Base-by-base conservation (phyloP, 1,139 yeast species). In the Kodamaea alishanica region DNA sequence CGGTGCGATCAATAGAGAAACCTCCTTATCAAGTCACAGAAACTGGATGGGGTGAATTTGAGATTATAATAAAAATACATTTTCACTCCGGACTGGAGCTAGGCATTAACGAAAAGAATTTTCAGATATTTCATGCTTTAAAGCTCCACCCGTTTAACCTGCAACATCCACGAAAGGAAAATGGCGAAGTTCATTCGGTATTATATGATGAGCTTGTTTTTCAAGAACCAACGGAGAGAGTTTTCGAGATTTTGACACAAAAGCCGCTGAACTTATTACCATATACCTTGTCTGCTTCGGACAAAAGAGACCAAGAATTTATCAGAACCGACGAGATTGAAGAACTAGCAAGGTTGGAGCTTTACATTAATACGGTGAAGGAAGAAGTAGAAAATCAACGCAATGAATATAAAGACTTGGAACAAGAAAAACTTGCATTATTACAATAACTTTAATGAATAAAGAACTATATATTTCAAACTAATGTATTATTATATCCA, bases 21-120 rank as follows among this genome's bases (percentile, higher is more conserved):
- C 97, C 97, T 2, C 98, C 98, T 0, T 92, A 85, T 54, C 95
- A 90, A 58, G 90, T 92, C 9, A 86, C 96, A 1, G 99, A 94
- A 56, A 87, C 97, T 0, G 99, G 99, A 0, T 92, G 99, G 99
- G 99, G 99, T 46, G 99, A 92, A 61, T 92, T 92, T 63, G 99
- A 92, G 56, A 85, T 94, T 46, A 79, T 85, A 30, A 82, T 92
- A 41, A 87, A 90, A 59, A 77, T 92, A 26, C 90, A 83, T 60
- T 92, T 92, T 62, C 84, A 83, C 32, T 74, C 83, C 23, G 96
- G 88, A 26, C 84, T 95, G 11, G 77, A 71, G 35, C 53, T 71
- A 34, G 75, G 75, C 4, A 68, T 71, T 26, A 83, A 83, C 51
- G 99, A 94, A 58, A 94, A 92, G 67, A 84, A 85, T 58, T 69